Evolutionary conservation across 2,329 filamentous ascomycete species (phyloP).

Genomic region (Calonectria hongkongensis): DNA sequence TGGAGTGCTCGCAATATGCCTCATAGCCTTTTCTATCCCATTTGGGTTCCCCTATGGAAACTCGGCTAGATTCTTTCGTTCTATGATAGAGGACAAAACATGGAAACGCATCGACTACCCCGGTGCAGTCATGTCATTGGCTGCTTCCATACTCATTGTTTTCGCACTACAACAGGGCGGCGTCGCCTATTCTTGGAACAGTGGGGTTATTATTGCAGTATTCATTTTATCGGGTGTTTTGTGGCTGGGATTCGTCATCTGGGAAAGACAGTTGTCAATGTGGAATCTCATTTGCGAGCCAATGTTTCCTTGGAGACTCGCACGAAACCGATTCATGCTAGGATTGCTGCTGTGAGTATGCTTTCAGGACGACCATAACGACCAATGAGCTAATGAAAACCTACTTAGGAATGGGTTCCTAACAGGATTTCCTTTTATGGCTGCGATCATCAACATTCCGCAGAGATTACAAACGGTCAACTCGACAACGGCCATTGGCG

Average conservation of each 20-base stretch:
- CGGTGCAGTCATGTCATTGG: conserved; percentile 60
- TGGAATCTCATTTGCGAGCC: conserved; percentile 34
- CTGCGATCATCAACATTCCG: conserved; percentile 43
- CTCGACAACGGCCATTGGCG: conserved; percentile 32
- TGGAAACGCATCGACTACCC: conserved; percentile 43
- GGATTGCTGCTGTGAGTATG: conserved; percentile 5
- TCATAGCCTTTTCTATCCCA: conserved; percentile 33
- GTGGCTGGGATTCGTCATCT: conserved; percentile 35
- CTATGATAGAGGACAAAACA: conserved; percentile 15
- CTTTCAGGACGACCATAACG: too few species aligned
- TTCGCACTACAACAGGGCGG: conserved; percentile 68
- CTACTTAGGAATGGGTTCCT: conserved; percentile 25
- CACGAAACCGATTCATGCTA: conserved; percentile 8
- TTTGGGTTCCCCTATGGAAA: background rate
- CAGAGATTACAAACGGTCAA: conserved; percentile 43
- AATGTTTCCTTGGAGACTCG: conserved; percentile 28
- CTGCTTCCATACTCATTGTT: conserved; percentile 65
- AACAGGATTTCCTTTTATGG: conserved; percentile 43
- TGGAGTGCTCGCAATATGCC: conserved; percentile 30
- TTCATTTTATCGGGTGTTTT: conserved; percentile 33
- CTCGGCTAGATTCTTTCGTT: background rate
- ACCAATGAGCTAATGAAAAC: background rate
- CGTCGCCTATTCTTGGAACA: conserved; percentile 64
- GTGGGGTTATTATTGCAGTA: conserved; percentile 60
- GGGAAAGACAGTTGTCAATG: conserved; percentile 36